Conservation (phyloP, 2,329 filamentous ascomycete species). For the Didymella exigua region DNA sequence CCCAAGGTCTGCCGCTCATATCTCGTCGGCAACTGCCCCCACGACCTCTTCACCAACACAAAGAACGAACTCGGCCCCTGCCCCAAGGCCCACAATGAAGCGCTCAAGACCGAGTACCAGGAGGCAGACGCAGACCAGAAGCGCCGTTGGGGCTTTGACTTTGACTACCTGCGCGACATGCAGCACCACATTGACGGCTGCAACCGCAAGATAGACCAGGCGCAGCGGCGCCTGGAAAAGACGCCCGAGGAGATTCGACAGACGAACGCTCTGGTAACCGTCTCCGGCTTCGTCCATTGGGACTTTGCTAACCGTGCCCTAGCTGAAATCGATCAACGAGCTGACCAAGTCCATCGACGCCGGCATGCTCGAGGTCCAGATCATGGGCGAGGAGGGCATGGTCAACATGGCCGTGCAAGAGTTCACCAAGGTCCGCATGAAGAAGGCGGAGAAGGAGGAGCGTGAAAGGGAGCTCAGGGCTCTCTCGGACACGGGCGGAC, state of each 20-base stretch:
- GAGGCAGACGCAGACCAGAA: constrained; percentile 72
- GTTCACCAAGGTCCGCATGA: constrained; percentile 81
- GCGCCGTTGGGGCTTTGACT: constrained; percentile 85
- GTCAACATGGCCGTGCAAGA: constrained; percentile 85
- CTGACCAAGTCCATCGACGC: constrained; percentile 77
- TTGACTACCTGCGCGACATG: constrained; percentile 95
- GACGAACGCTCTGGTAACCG: constrained; percentile 80
- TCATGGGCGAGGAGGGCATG: constrained; percentile 80
- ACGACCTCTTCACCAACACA: constrained; percentile 99
- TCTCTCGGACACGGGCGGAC: constrained; percentile 88
- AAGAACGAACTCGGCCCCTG: constrained; percentile 96
- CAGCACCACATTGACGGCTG: constrained; percentile 97
- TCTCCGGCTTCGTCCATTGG: background rate
- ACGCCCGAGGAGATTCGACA: constrained; percentile 96
- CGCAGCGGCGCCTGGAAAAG: constrained; percentile 91
- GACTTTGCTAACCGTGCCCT: background rate
- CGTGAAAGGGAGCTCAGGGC: constrained; percentile 87
- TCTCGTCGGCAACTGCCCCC: constrained; percentile 89
- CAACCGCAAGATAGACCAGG: constrained; percentile 88
- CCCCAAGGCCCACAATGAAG: constrained; percentile 84
- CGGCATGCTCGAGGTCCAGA: constrained; percentile 82
- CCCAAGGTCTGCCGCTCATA: constrained; percentile 94
- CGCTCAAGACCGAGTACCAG: constrained; percentile 88
- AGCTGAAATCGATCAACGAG: constrained; percentile 84
- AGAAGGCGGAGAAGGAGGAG: constrained; percentile 80